phyloP scores from a whole-genome alignment of 2,329 filamentous ascomycete genomes.

The Conoideocrella luteorostrata region DNA sequence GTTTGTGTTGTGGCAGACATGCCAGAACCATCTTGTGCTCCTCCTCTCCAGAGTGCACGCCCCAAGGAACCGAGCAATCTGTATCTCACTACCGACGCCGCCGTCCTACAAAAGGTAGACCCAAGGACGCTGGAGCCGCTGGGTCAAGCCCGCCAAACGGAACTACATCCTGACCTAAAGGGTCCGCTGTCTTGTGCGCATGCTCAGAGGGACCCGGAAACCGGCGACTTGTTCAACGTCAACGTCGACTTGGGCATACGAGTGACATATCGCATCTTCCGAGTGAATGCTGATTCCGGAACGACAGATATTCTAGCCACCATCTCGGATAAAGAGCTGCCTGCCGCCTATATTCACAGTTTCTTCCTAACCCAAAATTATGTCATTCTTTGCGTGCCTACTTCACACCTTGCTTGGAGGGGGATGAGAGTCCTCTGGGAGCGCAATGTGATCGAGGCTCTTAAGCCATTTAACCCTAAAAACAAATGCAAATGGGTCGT shows the following conservation, averaged over 20 bases:
- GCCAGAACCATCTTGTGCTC: slow-evolving; percentile 42
- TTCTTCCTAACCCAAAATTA: slow-evolving; percentile 67
- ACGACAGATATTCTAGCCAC: slow-evolving; percentile 65
- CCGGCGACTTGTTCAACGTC: slow-evolving; percentile 74
- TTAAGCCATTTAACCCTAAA: slow-evolving; percentile 54
- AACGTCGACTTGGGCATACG: slow-evolving; percentile 60
- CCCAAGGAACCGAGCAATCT: slow-evolving; percentile 21
- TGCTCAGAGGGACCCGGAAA: slow-evolving; percentile 61
- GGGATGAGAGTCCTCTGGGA: slow-evolving; percentile 59
- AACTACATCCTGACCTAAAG: slow-evolving; percentile 60
- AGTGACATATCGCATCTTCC: slow-evolving; percentile 65
- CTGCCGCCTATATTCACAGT: slow-evolving; percentile 74
- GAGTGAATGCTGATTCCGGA: slow-evolving; percentile 54
- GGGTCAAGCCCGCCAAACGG: slow-evolving; percentile 51
- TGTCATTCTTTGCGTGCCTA: slow-evolving; percentile 68
- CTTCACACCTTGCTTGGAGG: slow-evolving; percentile 49
- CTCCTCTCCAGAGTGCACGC: slow-evolving; percentile 20
- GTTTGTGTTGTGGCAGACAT: slow-evolving; percentile 62
- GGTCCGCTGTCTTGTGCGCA: slow-evolving; percentile 67
- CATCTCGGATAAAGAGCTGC: slow-evolving; percentile 42
- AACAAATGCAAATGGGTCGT: slow-evolving; percentile 64
- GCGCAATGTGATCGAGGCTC: slow-evolving; percentile 61
- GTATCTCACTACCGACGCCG: slow-evolving; percentile 28
- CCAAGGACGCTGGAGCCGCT: slow-evolving; percentile 67
- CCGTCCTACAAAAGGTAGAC: slow-evolving; percentile 60